Conservation (phyloP, 2,329 filamentous ascomycete genomes). For the Neonectria coccinea region DNA sequence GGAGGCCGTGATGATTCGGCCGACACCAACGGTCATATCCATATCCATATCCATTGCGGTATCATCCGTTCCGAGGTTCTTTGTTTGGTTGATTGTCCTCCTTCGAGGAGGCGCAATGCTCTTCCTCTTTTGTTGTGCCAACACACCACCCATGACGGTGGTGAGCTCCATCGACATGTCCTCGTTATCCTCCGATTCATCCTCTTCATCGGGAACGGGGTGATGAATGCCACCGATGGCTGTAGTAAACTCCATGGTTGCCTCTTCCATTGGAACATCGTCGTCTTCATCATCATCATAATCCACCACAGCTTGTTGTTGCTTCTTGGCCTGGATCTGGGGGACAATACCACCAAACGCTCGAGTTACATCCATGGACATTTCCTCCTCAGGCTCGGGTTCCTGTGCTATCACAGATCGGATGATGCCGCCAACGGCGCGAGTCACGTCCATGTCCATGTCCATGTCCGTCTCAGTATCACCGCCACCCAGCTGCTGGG, state of each 20-base stretch:
- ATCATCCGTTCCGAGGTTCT: conserved; percentile 47
- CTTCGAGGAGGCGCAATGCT: conserved; percentile 39
- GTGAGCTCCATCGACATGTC: conserved; percentile 87
- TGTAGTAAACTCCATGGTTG: conserved; percentile 83
- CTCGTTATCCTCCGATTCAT: conserved; percentile 63
- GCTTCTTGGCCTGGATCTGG: conserved; percentile 43
- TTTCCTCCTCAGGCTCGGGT: conserved; percentile 68
- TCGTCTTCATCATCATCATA: conserved; percentile 47
- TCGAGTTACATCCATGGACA: conserved; percentile 95
- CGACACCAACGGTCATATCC: conserved; percentile 73
- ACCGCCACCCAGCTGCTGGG: conserved; percentile 40
- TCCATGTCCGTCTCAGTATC: conserved; percentile 52
- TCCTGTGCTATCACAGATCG: conserved; percentile 58
- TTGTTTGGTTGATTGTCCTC: conserved; percentile 47
- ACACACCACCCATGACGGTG: conserved; percentile 69
- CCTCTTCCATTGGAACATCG: conserved; percentile 56
- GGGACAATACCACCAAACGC: conserved; percentile 83
- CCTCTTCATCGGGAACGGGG: conserved; percentile 47
- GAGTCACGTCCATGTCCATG: conserved; percentile 65
- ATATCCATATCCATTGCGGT: conserved; percentile 56
- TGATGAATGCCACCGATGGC: conserved; percentile 78
- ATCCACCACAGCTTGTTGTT: conserved; percentile 42
- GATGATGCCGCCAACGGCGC: conserved; percentile 66
- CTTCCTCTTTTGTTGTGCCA: conserved; percentile 51
- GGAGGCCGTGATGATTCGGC: conserved; percentile 61